phyloP scores from a whole-genome alignment of 352 stramenopile species.

The Globisporangium barbulae region DNA sequence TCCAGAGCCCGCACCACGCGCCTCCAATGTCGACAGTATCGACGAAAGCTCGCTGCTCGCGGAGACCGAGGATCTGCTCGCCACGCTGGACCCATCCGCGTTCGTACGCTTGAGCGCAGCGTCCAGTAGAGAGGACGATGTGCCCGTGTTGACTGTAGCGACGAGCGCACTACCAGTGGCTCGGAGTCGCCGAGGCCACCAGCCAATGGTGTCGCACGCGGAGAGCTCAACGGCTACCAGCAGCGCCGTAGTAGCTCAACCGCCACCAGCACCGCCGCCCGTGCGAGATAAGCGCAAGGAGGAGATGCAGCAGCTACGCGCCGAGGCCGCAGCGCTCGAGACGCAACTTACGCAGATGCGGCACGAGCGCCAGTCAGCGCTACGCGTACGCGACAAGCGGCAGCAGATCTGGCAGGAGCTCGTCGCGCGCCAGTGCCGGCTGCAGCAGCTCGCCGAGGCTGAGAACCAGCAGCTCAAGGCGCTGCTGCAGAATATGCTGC shows the following conservation, averaged over 20 bases:
- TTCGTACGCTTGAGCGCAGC: not conserved
- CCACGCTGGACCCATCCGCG: slow-evolving; percentile 4
- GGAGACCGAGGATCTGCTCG: slow-evolving; percentile 13
- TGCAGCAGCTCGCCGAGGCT: not conserved
- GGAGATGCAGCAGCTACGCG: slow-evolving; percentile 7
- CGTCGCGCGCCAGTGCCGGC: not conserved
- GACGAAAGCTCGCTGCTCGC: slow-evolving; percentile 17
- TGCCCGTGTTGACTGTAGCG: no score
- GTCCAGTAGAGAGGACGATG: not conserved
- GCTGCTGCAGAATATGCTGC: not conserved
- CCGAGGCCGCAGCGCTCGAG: slow-evolving; percentile 1
- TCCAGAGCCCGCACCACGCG: not conserved
- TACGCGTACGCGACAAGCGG: not conserved
- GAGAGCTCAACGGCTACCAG: not conserved
- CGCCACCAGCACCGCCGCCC: not conserved
- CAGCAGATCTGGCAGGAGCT: slow-evolving; percentile 2
- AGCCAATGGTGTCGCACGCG: not conserved
- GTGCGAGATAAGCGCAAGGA: not conserved
- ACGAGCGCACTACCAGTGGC: no score
- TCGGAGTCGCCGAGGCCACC: not conserved
- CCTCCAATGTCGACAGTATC: not conserved
- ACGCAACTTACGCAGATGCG: slow-evolving; percentile 4
- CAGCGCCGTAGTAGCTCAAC: no score
- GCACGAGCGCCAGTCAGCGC: not conserved
- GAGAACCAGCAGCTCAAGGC: slow-evolving; percentile 12